Conservation (phyloP, 2,329 filamentous ascomycete genomes). For the Colletotrichum liaoningense region DNA sequence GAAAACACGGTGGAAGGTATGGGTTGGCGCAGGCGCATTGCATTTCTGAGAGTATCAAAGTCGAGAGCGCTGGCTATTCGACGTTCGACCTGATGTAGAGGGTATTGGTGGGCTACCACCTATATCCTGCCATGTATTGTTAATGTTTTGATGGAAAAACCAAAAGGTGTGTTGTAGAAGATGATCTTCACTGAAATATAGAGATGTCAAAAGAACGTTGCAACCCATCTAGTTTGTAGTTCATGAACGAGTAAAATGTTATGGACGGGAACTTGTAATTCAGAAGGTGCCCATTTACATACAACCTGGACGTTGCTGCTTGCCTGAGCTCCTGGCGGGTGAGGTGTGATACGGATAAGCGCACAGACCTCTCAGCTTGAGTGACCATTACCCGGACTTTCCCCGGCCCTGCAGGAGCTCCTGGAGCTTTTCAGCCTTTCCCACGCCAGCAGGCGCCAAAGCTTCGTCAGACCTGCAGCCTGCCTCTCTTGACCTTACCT, state of each 20-base stretch:
- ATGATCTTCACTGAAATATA: not conserved
- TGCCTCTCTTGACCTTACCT: conserved; percentile 32
- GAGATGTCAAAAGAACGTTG: not conserved
- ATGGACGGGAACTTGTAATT: too few species aligned
- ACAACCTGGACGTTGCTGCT: too few species aligned
- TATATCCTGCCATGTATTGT: not conserved
- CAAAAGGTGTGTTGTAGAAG: not conserved
- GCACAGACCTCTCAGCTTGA: not conserved
- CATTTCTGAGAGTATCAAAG: not conserved
- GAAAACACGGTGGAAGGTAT: not conserved
- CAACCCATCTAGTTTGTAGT: not conserved
- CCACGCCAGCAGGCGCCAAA: conserved; percentile 37
- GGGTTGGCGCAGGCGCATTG: conserved; percentile 1
- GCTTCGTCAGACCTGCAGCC: conserved; percentile 46
- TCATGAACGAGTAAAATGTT: too few species aligned
- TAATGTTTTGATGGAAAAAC: not conserved
- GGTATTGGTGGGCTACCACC: not conserved
- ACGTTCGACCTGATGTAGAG: not conserved
- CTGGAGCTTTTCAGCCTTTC: conserved; percentile 38
- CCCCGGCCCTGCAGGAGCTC: conserved; percentile 32
- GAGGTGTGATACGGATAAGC: not conserved
- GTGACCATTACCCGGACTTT: conserved; percentile 32
- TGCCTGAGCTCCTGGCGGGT: not conserved
- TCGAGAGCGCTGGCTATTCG: not conserved
- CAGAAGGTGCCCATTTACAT: too few species aligned